These are phyloP conservation scores for Russula emetica DNA, from an alignment of 768 basidiomycete species.

Conservation along the genomic window DNA sequence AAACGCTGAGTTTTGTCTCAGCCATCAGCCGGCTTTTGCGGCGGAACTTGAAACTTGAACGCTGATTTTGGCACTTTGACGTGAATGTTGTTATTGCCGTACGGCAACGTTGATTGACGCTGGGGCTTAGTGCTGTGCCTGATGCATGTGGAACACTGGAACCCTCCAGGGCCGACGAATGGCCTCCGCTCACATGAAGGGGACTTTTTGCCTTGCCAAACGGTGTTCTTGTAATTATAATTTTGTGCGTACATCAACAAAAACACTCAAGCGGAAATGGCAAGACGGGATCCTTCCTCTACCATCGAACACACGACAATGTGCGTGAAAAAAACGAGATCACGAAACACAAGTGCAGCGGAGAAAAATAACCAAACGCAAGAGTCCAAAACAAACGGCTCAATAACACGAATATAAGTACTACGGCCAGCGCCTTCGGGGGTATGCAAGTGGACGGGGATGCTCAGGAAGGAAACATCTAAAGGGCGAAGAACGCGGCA, in stretches of 20 bases:
- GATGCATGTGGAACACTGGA: too few species aligned
- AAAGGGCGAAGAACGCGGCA: constrained; percentile 42
- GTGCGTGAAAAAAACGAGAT: constrained; percentile 9
- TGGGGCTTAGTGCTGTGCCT: neutral
- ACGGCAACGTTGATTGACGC: neutral
- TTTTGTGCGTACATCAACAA: neutral
- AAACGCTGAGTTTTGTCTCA: too few species aligned
- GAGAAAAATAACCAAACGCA: constrained; percentile 9
- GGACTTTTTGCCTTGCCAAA: neutral
- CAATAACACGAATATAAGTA: constrained; percentile 17
- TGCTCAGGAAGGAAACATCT: constrained; percentile 26
- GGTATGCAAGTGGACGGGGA: constrained; percentile 14
- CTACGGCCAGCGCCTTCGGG: constrained; percentile 6
- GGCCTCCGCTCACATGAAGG: neutral
- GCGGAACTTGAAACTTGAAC: too few species aligned
- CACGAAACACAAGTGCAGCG: constrained; percentile 23
- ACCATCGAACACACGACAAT: neutral
- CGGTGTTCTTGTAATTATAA: neutral
- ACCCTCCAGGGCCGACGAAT: neutral
- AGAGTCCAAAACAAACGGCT: constrained; percentile 20
- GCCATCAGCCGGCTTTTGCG: too few species aligned
- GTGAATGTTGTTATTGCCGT: neutral
- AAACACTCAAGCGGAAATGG: neutral
- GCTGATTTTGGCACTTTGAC: neutral
- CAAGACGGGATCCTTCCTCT: constrained; percentile 19